Conservation (phyloP, 2,329 filamentous ascomycete species). For the Calonectria naviculata region DNA sequence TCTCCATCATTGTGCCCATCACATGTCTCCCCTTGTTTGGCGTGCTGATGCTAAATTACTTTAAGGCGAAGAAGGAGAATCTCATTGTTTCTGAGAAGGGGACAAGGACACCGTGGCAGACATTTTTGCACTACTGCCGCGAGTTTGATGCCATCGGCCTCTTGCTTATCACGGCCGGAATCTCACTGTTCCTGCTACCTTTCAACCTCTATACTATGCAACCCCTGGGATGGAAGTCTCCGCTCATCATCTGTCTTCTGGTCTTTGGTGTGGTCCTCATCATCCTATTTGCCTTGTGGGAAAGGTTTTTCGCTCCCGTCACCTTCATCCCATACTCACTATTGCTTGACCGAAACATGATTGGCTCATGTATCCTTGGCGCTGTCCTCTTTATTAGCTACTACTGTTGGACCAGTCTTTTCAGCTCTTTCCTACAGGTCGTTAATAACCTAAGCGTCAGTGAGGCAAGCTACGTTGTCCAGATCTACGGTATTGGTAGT, state of each 20-base stretch:
- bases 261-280: constrained; percentile 64
- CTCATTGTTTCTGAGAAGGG: constrained; percentile 33
- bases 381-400: constrained; percentile 42
- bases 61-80: constrained; percentile 60
- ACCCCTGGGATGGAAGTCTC: constrained; percentile 49
- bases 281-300: constrained; percentile 55
- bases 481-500: constrained; percentile 50
- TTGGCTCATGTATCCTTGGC: constrained; percentile 39
- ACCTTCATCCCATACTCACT: constrained; percentile 58
- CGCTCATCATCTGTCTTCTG: constrained; percentile 59
- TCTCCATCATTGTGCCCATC: constrained; percentile 72
- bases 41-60: constrained; percentile 67
- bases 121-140: constrained; percentile 46
- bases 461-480: constrained; percentile 44
- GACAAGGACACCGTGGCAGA: constrained; percentile 43
- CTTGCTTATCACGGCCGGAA: constrained; percentile 59
- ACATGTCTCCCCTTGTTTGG: constrained; percentile 71
- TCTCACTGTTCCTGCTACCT: constrained; percentile 66
- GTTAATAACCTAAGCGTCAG: constrained; percentile 44
- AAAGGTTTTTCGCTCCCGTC: constrained; percentile 58
- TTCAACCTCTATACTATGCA: constrained; percentile 62
- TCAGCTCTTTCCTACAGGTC: constrained; percentile 54
- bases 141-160: constrained; percentile 55
- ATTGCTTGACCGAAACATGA: constrained; percentile 41
- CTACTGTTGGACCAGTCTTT: constrained; percentile 51